Base-by-base conservation (phyloP, 78 protist species). In the Andalucia godoyi region DNA sequence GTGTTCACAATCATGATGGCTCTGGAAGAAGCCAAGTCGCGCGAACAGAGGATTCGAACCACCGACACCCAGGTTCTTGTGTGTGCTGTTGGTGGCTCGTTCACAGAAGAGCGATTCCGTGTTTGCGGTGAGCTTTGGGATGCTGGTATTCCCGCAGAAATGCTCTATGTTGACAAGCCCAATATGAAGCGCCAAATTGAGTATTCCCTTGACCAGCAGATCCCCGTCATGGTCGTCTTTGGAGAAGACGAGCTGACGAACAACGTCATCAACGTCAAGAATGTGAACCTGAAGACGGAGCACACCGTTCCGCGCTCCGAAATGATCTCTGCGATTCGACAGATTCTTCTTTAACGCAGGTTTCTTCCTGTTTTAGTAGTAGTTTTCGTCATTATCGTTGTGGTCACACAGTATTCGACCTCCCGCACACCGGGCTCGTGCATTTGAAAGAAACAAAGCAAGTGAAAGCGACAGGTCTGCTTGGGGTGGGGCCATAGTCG, bases 1-100 rank as follows among this genome's bases (percentile, higher is more conserved):
- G 25, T 92, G 55, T 88, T 88, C 42, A 7, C 83, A 49, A 72
- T 91, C 42, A 2, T 85, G 32, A 92, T 74, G 60, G 42, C 25
- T 1, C 7, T 59, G 25, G 45, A n/a, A n/a, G n/a, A n/a, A n/a
- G n/a, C n/a, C n/a, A n/a, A n/a, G n/a, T n/a, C 18, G 49, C 15
- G 32, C 41, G 33, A 5, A 21, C 54, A 54, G 42, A 9, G 39
- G 38, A 27, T 2, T 49, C 39, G 57, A 2, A 1, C 2, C 0
- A 66, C 66, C 38, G 66, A 25, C 1, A 60, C 78, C 40, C 70
- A 81, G 47, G 83, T 72, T 46, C 60, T 62, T 34, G 70, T 85
- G 50, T 21, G 50, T 45, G 18, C 18, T 18, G 50, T 45, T 45
- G 50, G 50, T 45, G 50, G n/a, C n/a, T n/a, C n/a, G n/a, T n/a